phyloP scores from a whole-genome alignment of 1,284 basidiomycete species.

The Naganishia sp. region DNA sequence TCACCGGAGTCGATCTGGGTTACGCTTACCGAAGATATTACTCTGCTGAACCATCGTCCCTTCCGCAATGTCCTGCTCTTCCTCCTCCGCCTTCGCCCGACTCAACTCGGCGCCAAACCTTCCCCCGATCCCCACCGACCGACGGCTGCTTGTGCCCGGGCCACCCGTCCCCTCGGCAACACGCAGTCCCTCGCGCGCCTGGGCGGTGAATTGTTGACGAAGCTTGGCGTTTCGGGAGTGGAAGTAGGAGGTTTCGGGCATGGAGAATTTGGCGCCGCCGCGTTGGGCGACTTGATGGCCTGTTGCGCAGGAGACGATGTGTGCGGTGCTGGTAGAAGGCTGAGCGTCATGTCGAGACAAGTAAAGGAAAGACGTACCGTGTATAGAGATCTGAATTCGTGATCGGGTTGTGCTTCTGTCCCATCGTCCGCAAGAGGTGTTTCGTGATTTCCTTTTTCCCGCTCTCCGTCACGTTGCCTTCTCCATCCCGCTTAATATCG shows the following conservation, averaged over 20 bases:
- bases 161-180: conserved; percentile 1
- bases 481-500: conserved; percentile 22
- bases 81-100: conserved; percentile 5
- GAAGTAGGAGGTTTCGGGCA: conserved; percentile 22
- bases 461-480: conserved; percentile 22
- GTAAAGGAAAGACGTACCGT: conserved; percentile 22
- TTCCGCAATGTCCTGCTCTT: neutral
- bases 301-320: conserved; percentile 33
- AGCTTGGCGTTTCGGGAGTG: conserved; percentile 27
- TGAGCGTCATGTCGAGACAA: neutral
- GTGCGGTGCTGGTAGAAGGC: conserved; percentile 25
- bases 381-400: conserved; percentile 33
- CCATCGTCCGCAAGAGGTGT: conserved; percentile 21
- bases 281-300: conserved; percentile 35
- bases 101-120: conserved; percentile 28
- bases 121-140: conserved; percentile 12
- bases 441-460: conserved; percentile 24
- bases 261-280: conserved; percentile 30
- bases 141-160: neutral
- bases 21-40: conserved; percentile 30
- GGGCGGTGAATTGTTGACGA: conserved; percentile 29
- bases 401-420: conserved; percentile 30
- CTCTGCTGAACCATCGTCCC: conserved; percentile 26
- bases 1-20: neutral
- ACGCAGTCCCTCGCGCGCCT: conserved; percentile 18